These are phyloP conservation scores for Wickerhamomyces pijperi DNA, from an alignment of 805 yeast genomes.

Conservation along the genomic window DNA sequence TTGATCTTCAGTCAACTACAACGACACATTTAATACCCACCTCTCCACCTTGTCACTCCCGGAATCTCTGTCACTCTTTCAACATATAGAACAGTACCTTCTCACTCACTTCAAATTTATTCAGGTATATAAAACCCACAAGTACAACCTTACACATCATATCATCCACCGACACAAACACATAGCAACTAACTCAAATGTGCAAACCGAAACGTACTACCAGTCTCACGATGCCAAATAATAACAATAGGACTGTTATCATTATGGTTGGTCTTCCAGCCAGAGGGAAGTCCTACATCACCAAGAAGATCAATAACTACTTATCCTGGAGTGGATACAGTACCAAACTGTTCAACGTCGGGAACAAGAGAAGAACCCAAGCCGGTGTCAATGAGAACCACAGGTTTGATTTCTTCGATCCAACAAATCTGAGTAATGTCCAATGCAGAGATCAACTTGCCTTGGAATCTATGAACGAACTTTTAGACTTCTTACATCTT, in stretches of 20 bases:
- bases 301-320: constrained; percentile 51
- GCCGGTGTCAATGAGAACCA: constrained; percentile 5
- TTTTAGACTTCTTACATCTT: constrained; percentile 21
- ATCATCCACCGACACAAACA: too few species aligned
- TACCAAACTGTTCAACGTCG: constrained; percentile 58
- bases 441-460: constrained; percentile 34
- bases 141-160: too few species aligned
- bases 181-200: background rate
- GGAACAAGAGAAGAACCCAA: constrained; percentile 42
- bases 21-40: too few species aligned
- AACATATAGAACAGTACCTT: too few species aligned
- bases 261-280: constrained; percentile 72
- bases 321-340: constrained; percentile 56
- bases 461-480: constrained; percentile 29
- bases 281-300: constrained; percentile 59
- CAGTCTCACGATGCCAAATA: background rate
- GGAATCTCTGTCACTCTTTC: too few species aligned
- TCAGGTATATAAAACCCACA: too few species aligned
- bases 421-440: constrained; percentile 23
- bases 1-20: too few species aligned
- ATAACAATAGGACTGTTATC: constrained; percentile 36
- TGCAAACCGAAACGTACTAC: background rate
- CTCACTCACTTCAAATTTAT: too few species aligned
- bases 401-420: constrained; percentile 27
- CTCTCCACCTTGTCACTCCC: too few species aligned